Evolutionary conservation across 768 basidiomycete species (phyloP).

Genomic region (Polyporus arcularius): DNA sequence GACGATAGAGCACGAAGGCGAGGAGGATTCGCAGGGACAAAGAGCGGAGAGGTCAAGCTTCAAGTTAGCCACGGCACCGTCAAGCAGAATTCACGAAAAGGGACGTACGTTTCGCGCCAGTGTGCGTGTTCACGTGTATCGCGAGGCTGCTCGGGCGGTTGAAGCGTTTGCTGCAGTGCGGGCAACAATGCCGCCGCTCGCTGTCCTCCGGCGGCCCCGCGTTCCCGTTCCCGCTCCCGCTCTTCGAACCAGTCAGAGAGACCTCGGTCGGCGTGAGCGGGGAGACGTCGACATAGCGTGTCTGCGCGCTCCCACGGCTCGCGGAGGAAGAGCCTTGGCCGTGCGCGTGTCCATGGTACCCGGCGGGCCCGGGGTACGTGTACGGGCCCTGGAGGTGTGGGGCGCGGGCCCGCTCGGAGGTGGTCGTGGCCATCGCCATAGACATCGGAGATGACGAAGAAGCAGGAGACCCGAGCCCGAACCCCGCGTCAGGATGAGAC

Average conservation of each 20-base stretch:
- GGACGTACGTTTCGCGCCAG: conserved; percentile 63
- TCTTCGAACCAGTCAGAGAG: background rate
- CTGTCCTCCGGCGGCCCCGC: background rate
- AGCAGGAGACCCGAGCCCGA: background rate
- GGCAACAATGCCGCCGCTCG: conserved; percentile 34
- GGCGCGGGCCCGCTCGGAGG: too few species aligned
- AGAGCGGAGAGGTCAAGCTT: background rate
- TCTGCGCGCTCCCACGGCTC: conserved; percentile 10
- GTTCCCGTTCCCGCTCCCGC: background rate
- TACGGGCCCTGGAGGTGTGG: too few species aligned
- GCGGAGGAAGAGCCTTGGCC: conserved; percentile 7
- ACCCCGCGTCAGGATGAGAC: background rate
- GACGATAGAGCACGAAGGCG: too few species aligned
- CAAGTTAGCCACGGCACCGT: background rate
- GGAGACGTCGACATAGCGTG: background rate
- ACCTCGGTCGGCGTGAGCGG: background rate
- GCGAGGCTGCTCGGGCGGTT: conserved; percentile 68
- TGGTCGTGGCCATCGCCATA: too few species aligned
- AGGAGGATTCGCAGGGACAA: background rate
- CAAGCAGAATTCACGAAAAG: background rate
- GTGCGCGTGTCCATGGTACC: background rate
- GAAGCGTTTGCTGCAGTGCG: conserved; percentile 62
- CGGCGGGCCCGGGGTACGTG: too few species aligned
- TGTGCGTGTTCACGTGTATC: conserved; percentile 70
- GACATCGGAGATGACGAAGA: too few species aligned